Evolutionary conservation across 1,284 basidiomycete species (phyloP).

Genomic region (Ustilago hordei): DNA sequence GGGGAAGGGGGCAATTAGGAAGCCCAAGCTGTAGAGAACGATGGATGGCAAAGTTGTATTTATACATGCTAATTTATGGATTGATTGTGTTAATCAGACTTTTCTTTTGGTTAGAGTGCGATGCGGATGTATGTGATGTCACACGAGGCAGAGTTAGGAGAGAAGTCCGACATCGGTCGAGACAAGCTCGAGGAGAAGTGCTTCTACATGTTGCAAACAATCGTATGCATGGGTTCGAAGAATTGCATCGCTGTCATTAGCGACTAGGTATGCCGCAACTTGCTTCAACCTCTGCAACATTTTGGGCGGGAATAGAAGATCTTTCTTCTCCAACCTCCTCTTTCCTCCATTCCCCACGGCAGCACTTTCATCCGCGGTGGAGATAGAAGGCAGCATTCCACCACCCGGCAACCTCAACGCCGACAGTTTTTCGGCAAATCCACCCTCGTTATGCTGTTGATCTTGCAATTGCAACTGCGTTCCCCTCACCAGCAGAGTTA

Average conservation of each 20-base stretch:
- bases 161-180: constrained; percentile 4
- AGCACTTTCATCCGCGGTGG: background rate
- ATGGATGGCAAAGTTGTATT: background rate
- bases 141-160: constrained; percentile 4
- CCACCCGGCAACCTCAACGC: constrained; percentile 57
- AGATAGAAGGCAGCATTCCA: constrained; percentile 33
- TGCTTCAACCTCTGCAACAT: constrained; percentile 26
- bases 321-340: background rate
- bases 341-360: background rate
- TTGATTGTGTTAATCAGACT: too few species aligned
- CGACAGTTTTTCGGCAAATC: constrained; percentile 26
- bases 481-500: constrained; percentile 54
- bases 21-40: constrained; percentile 29
- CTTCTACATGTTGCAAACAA: constrained; percentile 34
- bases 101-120: too few species aligned
- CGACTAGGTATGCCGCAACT: constrained; percentile 23
- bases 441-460: constrained; percentile 2
- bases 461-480: constrained; percentile 54
- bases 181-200: constrained; percentile 27
- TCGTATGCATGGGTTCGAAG: constrained; percentile 57
- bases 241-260: constrained; percentile 48
- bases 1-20: background rate
- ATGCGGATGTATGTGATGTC: too few species aligned
- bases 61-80: constrained; percentile 7
- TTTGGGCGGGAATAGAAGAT: constrained; percentile 36